Evolutionary conservation across 2,329 filamentous ascomycete species (phyloP).

Genomic region (Cercospora zeae-maydis): DNA sequence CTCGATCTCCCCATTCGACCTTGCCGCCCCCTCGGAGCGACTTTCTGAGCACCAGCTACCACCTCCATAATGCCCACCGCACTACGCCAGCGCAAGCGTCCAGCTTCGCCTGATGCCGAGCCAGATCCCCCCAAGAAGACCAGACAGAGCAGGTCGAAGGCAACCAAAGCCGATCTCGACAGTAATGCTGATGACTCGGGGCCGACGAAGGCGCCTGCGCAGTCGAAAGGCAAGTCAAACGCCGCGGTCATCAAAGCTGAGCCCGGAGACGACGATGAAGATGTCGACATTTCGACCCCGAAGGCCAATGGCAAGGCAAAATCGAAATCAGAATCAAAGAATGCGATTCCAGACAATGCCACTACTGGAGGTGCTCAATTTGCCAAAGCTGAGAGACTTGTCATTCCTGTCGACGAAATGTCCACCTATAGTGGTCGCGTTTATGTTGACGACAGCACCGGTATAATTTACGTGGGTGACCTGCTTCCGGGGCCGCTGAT

Average conservation of each 20-base stretch:
- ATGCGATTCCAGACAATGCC: conserved; percentile 1
- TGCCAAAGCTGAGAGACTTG: conserved; percentile 43
- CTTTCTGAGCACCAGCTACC: too few species aligned
- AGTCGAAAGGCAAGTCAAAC: conserved; percentile 19
- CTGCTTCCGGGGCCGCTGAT: neutral
- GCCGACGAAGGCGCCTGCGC: conserved; percentile 10
- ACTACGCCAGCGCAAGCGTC: conserved; percentile 14
- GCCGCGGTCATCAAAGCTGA: neutral
- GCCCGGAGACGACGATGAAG: neutral
- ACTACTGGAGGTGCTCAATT: conserved; percentile 39
- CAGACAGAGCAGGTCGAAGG: conserved; percentile 8
- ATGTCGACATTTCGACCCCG: neutral
- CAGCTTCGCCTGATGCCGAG: conserved; percentile 14
- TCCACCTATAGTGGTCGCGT: conserved; percentile 47
- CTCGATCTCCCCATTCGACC: neutral
- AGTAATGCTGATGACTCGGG: conserved; percentile 8
- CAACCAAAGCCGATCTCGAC: conserved; percentile 5
- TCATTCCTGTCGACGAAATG: conserved; percentile 48
- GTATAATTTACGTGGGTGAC: conserved; percentile 60
- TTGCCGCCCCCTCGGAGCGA: neutral
- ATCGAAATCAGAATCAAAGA: neutral
- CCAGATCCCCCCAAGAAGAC: conserved; percentile 18
- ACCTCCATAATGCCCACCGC: conserved; percentile 5
- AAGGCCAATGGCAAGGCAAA: conserved; percentile 19
- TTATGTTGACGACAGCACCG: conserved; percentile 58